Base-by-base conservation (phyloP, 768 basidiomycete genomes). In the Tulasnella sp. region DNA sequence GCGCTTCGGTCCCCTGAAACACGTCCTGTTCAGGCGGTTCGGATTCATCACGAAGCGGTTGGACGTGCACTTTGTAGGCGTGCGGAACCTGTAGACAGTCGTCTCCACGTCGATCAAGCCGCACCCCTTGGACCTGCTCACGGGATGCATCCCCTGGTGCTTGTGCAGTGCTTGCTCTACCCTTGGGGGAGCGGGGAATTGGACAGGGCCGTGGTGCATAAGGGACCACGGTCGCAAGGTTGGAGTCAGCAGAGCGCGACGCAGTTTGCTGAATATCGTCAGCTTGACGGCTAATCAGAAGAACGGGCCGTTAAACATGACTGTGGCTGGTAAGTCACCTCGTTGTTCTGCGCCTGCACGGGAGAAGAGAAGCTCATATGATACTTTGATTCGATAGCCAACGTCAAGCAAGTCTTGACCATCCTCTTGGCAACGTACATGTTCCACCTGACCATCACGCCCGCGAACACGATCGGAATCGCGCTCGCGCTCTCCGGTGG, bases 241-340 rank as follows among this genome's bases (percentile, higher is more conserved):
- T 74, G 73, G 73, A 74, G 46, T 57, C 29, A 35, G 46, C n/a
- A 61, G 46, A 77, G 67, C 32, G 46, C 35, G 16, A 69, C 87
- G 1, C 89, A 90, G 9, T 84, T 99, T 90, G 18, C 86, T 99
- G 74, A 99, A 99, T 81, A 90, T 98, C 2, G 93, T 98, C 77
- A 94, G 93, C 83, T 98, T 99, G 82, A 93, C 93, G 57, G 94
- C 98, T 23, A 99, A 99, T 85, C 91, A 92, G 84, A 91, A 92
- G 82, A 91, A 94, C 0, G 95, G 96, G 2, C 91, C 95, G 16
- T 83, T 97, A 80, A 92, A 91, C 5, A 97, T 96, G 93, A 94
- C 92, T 13, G 95, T 97, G 70, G 94, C 94, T 79, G 92, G 92
- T 93, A 79, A 77, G 90, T 86, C n/a, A n/a, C n/a, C n/a, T n/a